phyloP scores from a whole-genome alignment of 371 early-diverging fungal genomes.

The Rhizopus sp. region DNA sequence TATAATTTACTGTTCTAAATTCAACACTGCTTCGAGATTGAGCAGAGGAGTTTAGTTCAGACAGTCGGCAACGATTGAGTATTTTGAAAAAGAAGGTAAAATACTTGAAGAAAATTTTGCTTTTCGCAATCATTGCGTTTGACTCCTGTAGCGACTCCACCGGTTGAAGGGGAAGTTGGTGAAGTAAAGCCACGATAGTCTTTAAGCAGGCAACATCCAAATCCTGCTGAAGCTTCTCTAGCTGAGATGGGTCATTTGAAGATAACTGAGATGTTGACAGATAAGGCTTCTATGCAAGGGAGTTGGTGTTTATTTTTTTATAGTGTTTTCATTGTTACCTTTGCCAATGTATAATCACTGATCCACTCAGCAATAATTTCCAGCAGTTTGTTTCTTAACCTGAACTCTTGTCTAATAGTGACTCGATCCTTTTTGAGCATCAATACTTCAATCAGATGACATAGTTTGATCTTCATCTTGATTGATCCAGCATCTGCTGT shows the following conservation, averaged over 20 bases:
- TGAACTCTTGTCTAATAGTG: constrained; percentile 79
- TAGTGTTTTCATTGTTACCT: not conserved
- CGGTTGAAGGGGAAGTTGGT: constrained; percentile 80
- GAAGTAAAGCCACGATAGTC: constrained; percentile 74
- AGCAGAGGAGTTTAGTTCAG: constrained; percentile 20
- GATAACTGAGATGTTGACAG: constrained; percentile 20
- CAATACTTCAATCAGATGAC: constrained; percentile 79
- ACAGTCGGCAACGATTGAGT: constrained; percentile 69
- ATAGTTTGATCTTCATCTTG: constrained; percentile 78
- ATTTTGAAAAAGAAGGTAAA: constrained; percentile 83
- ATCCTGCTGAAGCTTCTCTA: constrained; percentile 69
- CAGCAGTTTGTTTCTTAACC: constrained; percentile 76
- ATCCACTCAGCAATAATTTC: constrained; percentile 85
- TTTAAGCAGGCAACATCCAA: constrained; percentile 80
- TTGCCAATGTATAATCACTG: constrained; percentile 65
- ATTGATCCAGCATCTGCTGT: constrained; percentile 56
- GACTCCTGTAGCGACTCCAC: constrained; percentile 59
- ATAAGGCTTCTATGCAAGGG: constrained; percentile 25
- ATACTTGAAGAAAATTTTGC: constrained; percentile 77
- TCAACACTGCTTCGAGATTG: constrained; percentile 15
- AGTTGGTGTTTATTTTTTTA: not conserved
- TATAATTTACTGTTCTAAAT: constrained; percentile 10
- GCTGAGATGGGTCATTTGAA: constrained; percentile 38
- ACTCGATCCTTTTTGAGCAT: constrained; percentile 75
- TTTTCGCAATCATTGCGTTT: constrained; percentile 61